A percentile compares a stretch with the other conserved stretches of the same genome.
These are phyloP conservation scores for Chenopodium suecicum DNA, from an alignment of 148 eudicot species.

Conservation along the genomic window DNA sequence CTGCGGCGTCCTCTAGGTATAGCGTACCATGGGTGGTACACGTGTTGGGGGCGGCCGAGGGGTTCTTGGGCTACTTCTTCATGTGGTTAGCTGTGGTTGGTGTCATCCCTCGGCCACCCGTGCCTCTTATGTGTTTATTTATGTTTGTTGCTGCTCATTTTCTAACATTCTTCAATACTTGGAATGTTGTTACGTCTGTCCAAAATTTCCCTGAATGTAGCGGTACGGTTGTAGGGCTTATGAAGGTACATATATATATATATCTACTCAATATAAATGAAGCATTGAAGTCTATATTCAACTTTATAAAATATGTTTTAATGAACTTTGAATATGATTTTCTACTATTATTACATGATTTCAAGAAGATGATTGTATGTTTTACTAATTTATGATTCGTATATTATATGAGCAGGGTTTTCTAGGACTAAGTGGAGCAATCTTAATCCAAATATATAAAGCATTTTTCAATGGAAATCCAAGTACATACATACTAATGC, in stretches of 20 bases:
- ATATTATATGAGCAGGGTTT: constrained; percentile 55
- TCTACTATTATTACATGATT: no score
- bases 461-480: constrained; percentile 57
- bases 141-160: constrained; percentile 77
- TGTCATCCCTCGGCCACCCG: constrained; percentile 41
- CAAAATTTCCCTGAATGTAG: constrained; percentile 60
- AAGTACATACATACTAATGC: constrained; percentile 62
- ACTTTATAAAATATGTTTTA: no score
- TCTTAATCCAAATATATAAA: constrained; percentile 68
- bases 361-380: no score
- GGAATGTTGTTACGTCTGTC: constrained; percentile 70
- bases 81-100: constrained; percentile 74
- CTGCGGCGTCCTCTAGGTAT: constrained; percentile 29
- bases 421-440: constrained; percentile 88
- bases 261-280: no score
- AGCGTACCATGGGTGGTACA: constrained; percentile 60
- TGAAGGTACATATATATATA: constrained; percentile 53
- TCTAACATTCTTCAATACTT: constrained; percentile 79
- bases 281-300: no score
- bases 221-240: constrained; percentile 75
- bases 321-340: no score
- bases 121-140: constrained; percentile 51
- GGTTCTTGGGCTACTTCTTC: constrained; percentile 64
- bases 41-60: constrained; percentile 56
- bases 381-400: not conserved